Percentiles rank a stretch among this genome's conserved stretches.
phyloP scores from a whole-genome alignment of 495 filamentous ascomycete species.

The Penicillium crystallinum region DNA sequence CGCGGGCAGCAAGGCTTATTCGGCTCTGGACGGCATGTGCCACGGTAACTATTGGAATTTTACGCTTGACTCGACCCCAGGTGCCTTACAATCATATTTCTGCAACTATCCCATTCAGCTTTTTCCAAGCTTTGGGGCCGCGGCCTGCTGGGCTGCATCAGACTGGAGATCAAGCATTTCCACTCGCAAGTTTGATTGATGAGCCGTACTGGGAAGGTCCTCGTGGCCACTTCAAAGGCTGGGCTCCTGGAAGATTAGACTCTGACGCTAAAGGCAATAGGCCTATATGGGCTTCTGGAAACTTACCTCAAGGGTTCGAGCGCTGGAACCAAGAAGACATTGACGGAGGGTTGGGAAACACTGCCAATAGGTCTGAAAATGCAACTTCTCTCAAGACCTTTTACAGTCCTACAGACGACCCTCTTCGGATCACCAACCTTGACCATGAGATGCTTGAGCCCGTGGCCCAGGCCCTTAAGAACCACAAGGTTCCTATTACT shows the following conservation, averaged over 20 bases:
- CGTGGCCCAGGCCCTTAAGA: constrained; percentile 20
- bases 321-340: constrained; percentile 5
- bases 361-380: background rate
- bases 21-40: constrained; percentile 10
- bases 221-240: constrained; percentile 20
- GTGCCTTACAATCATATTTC: constrained; percentile 26
- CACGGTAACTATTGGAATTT: background rate
- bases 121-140: constrained; percentile 11
- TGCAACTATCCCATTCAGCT: constrained; percentile 19
- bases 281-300: constrained; percentile 16
- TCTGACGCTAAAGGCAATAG: background rate
- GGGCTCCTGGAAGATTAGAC: constrained; percentile 9
- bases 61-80: constrained; percentile 14
- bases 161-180: constrained; percentile 10
- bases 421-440: constrained; percentile 36
- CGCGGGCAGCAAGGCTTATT: background rate
- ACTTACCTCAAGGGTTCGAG: constrained; percentile 17
- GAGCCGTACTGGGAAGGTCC: constrained; percentile 19
- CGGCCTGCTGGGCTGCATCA: background rate
- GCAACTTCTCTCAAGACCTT: constrained; percentile 2
- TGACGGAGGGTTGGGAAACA: background rate
- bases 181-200: constrained; percentile 11
- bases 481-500: constrained; percentile 20
- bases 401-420: constrained; percentile 33
- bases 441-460: constrained; percentile 28